These are phyloP conservation scores for Nakaseomyces sp. DNA, from an alignment of 1,139 yeast species.

Conservation along the genomic window DNA sequence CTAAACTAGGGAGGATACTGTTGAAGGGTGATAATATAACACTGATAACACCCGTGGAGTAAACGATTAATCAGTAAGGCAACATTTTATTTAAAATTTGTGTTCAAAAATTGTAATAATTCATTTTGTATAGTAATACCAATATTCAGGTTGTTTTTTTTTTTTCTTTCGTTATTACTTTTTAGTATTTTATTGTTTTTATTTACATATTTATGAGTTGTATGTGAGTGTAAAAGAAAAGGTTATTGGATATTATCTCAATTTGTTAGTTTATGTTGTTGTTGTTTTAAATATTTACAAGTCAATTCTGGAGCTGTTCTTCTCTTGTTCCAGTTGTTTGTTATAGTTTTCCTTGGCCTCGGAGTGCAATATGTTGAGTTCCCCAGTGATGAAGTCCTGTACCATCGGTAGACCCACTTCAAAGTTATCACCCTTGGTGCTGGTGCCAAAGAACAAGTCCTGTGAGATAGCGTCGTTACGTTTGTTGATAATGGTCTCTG, in stretches of 20 bases:
- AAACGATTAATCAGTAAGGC: too few species aligned
- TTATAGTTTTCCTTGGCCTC: background rate
- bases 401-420: slow-evolving; percentile 13
- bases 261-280: background rate
- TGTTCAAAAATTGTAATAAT: too few species aligned
- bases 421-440: slow-evolving; percentile 7
- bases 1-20: slow-evolving; percentile 55
- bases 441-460: slow-evolving; percentile 13
- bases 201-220: too few species aligned
- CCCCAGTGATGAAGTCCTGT: slow-evolving; percentile 12
- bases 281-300: background rate
- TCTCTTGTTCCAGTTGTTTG: slow-evolving; percentile 1
- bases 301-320: slow-evolving; percentile 4
- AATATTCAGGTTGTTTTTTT: background rate
- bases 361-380: slow-evolving; percentile 5
- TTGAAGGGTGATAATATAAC: slow-evolving; percentile 93
- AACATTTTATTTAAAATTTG: too few species aligned
- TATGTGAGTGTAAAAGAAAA: too few species aligned
- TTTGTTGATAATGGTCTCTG: slow-evolving; percentile 8
- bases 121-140: background rate
- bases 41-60: slow-evolving; percentile 46
- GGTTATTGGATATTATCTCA: background rate
- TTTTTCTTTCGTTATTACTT: background rate
- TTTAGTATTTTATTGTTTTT: background rate
- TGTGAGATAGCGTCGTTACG: slow-evolving; percentile 4